Conservation (phyloP, 208 protist genomes). For the Crithidia bombi region DNA sequence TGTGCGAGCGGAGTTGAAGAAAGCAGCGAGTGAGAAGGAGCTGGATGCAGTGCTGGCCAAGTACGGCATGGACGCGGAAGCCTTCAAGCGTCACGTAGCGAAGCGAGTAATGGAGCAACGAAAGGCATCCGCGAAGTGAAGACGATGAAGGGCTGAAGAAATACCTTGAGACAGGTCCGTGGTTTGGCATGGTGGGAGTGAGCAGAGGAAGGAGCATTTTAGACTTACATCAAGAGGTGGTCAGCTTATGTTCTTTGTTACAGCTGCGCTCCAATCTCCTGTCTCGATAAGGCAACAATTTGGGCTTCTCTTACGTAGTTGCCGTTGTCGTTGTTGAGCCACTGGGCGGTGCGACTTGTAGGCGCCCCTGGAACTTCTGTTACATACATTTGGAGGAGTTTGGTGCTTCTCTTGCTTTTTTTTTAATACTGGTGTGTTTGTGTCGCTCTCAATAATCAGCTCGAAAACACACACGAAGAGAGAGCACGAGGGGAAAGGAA, state of each 20-base stretch:
- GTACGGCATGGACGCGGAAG: conserved; percentile 78
- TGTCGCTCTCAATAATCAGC: background rate
- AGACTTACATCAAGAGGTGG: too few species aligned
- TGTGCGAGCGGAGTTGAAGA: conserved; percentile 51
- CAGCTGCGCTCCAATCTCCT: too few species aligned
- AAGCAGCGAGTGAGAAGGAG: conserved; percentile 47
- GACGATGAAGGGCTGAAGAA: background rate
- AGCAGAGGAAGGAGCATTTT: too few species aligned
- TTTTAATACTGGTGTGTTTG: conserved; percentile 4
- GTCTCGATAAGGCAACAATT: too few species aligned
- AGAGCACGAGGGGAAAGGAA: background rate
- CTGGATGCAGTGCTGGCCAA: conserved; percentile 69
- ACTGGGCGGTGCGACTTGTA: background rate
- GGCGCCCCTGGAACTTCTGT: background rate
- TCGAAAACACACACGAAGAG: background rate
- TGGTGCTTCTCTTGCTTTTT: conserved; percentile 10
- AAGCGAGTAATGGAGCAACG: conserved; percentile 37
- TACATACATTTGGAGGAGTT: background rate
- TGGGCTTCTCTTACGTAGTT: too few species aligned
- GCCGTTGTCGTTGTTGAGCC: background rate
- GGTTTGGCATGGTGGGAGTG: too few species aligned
- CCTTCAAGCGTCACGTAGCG: conserved; percentile 73
- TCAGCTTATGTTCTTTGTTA: too few species aligned
- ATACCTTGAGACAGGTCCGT: too few species aligned
- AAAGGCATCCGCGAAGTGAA: conserved; percentile 6